Evolutionary conservation across 306 rosid genomes (phyloP), one percentile per base, ranked within the genome.

Genomic region (Luffa acutangula): DNA sequence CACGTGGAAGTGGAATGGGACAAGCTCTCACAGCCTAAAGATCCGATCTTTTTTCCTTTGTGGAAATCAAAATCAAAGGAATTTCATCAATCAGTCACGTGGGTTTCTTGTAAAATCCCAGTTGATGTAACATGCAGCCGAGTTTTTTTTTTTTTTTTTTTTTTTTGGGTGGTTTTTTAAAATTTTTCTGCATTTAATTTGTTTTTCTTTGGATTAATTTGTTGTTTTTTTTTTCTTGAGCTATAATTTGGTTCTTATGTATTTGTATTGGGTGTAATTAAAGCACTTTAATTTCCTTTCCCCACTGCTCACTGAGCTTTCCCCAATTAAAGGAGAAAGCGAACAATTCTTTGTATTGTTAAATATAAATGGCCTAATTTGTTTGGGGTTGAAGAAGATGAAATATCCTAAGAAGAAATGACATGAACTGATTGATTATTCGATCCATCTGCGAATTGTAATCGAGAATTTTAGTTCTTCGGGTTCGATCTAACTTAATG

Each of bases 251-350:
- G 62, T 51, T 74, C 77, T 72, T 72, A 31, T 37, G 17, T 48
- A 43, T 48, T 13, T 31, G 49, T 2, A 52, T 75, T 53, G 59
- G 34, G 37, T 75, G 78, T 75, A 52, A 75, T 36, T 52, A 51
- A 53, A 75, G 46, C 42, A 33, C 62, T 74, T 69, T 69, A 69
- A 10, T 69, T 49, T 74, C 78, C 78, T 49, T 52, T 37, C 74
- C 34, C 39, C 77, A 48, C 51, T 5, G 5, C 43, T 73, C 11
- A 6, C 72, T 14, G 21, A 34, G 72, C 25, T 41, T 65, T 37
- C 48, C 25, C 48, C 4, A 12, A 56, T 33, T 51, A 49, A 74
- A 51, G 63, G 46, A 51, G 54, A 70, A 45, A 70, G 43, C 7
- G 43, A 14, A 31, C 18, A 14, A 25, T 73, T 49, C 8, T 33